Evolutionary conservation across 2,329 filamentous ascomycete genomes (phyloP).

Genomic region (Escovopsis weberi): DNA sequence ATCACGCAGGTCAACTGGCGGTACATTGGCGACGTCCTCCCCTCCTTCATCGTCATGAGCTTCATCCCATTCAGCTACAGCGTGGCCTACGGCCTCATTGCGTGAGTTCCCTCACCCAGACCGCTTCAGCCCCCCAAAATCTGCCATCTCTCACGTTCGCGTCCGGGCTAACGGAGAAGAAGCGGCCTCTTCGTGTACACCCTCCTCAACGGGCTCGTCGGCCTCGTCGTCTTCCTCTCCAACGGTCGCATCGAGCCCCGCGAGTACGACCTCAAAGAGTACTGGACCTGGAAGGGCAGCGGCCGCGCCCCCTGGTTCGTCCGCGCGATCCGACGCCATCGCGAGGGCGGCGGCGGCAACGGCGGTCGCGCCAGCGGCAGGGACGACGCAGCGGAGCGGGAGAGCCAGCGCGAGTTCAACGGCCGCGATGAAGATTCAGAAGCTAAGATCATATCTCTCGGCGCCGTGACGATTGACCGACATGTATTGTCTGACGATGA

Average conservation of each 20-base stretch:
- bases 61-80: conserved; percentile 70
- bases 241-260: conserved; percentile 29
- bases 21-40: conserved; percentile 61
- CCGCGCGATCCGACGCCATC: conserved; percentile 18
- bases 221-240: conserved; percentile 28
- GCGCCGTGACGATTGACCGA: neutral
- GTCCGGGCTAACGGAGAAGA: conserved; percentile 4
- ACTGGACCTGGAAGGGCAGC: conserved; percentile 38
- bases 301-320: conserved; percentile 35
- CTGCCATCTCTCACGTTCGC: neutral
- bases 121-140: neutral
- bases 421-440: conserved; percentile 7
- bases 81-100: conserved; percentile 63
- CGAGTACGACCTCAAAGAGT: conserved; percentile 40
- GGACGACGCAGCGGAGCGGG: conserved; percentile 1
- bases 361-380: neutral
- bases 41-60: conserved; percentile 60
- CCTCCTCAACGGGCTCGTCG: conserved; percentile 33
- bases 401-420: conserved; percentile 5
- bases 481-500: conserved; percentile 13
- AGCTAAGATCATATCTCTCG: conserved; percentile 9
- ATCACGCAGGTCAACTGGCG: conserved; percentile 63
- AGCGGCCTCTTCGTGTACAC: conserved; percentile 41
- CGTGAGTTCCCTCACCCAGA: conserved; percentile 27
- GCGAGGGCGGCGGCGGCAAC: conserved; percentile 1